Percentiles rank a stretch among this genome's conserved stretches.
These are phyloP conservation scores for Populus euphratica DNA, from an alignment of 345 rosid genomes.

Conservation along the genomic window DNA sequence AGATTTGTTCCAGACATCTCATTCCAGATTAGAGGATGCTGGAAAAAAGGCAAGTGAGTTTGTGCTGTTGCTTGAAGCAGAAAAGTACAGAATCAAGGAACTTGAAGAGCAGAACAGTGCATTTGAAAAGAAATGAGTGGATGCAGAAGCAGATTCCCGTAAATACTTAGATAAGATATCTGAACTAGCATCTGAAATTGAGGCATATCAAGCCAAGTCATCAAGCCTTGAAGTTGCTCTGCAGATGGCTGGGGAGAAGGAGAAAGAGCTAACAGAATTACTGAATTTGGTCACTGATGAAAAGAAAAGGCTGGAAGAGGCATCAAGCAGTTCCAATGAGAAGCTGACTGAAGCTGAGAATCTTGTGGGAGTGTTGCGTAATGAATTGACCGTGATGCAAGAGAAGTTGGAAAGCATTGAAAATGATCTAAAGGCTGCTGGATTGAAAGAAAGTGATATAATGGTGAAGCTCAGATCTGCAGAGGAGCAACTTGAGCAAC, in stretches of 20 bases:
- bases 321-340: constrained; percentile 37
- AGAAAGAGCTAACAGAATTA: constrained; percentile 53
- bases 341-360: constrained; percentile 72
- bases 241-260: constrained; percentile 57
- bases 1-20: constrained; percentile 27
- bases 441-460: constrained; percentile 56
- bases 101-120: constrained; percentile 72
- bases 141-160: constrained; percentile 61
- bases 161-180: constrained; percentile 45
- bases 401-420: constrained; percentile 59
- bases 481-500: constrained; percentile 64
- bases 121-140: constrained; percentile 62
- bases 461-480: constrained; percentile 72
- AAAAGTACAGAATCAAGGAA: constrained; percentile 81
- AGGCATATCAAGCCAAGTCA: constrained; percentile 60
- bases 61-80: constrained; percentile 88
- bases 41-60: constrained; percentile 67
- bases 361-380: constrained; percentile 59
- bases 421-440: constrained; percentile 58
- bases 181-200: constrained; percentile 67
- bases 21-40: constrained; percentile 43
- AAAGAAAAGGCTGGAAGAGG: constrained; percentile 66
- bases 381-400: constrained; percentile 61
- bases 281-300: constrained; percentile 53
- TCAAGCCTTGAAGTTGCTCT: constrained; percentile 72